Evolutionary conservation across 495 filamentous ascomycete species (phyloP), one percentile per base, ranked within the genome.

Genomic region (Parathielavia appendiculata): DNA sequence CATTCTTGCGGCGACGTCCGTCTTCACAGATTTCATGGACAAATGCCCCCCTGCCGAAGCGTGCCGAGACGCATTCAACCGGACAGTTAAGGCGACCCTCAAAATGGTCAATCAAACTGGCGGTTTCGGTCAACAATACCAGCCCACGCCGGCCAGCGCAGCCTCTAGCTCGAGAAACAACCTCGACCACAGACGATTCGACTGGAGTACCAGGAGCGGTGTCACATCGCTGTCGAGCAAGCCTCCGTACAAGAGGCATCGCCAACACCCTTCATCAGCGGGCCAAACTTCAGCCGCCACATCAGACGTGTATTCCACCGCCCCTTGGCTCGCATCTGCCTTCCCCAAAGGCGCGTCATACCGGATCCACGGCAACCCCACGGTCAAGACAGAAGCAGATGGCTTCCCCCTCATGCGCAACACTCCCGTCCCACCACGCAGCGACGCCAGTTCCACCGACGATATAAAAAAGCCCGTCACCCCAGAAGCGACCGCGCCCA

Each of bases 21-120:
- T 73, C 8, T 74, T 79, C 49, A 67, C 72, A 4, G 72, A 75
- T 49, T 60, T 73, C 47, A 77, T 78, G 43, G 68, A 72, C 19
- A 70, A 73, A 32, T 75, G 76, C 48, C 74, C 66, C 16, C 71
- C 72, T 2, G 69, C 76, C n/a, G 76, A 73, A 32, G 63, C 92
- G n/a, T 97, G 92, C 65, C 83, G 91, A 3, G 92, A 97, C 69
- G 91, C 92, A 13, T 96, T 97, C 71, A 91, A 95, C 62, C 85
- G 92, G 44, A 97, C 96, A 80, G 91, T 88, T 64, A 95, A 90
- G 73, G 92, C 92, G 34, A 96, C 92, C 0, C 85, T 97, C 10
- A 87, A 90, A 61, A 96, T 97, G 92, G 88, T 85, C 58, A 79
- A 90, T 59, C 86, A 86, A 0, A 92, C 86, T 3, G 91, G 88